Evolutionary conservation across 192 early-diverging fungal species (phyloP).

Genomic region (Backusella mclennaniae): DNA sequence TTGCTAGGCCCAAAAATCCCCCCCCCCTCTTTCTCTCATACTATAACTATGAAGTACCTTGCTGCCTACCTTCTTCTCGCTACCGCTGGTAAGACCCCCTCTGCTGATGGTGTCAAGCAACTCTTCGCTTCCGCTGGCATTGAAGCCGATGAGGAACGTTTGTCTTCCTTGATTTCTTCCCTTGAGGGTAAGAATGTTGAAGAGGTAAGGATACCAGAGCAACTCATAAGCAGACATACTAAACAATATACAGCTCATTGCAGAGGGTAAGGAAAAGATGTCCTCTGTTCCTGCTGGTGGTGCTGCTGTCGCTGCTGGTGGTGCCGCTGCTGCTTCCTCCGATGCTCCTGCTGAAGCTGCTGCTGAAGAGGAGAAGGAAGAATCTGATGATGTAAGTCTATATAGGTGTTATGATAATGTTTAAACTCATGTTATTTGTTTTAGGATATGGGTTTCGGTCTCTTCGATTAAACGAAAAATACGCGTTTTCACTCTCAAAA

Average conservation of each 20-base stretch:
- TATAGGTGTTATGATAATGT: no score
- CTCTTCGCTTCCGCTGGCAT: constrained; percentile 90
- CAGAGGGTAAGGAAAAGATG: constrained; percentile 87
- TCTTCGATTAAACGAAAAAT: constrained; percentile 82
- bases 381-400: constrained; percentile 59
- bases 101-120: constrained; percentile 73
- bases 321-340: constrained; percentile 42
- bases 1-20: no score
- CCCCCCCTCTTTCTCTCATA: background rate
- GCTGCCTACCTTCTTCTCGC: constrained; percentile 96
- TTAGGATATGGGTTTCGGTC: constrained; percentile 92
- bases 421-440: background rate
- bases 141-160: constrained; percentile 81
- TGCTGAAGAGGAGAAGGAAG: constrained; percentile 85
- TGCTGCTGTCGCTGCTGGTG: constrained; percentile 61
- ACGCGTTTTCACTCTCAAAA: background rate
- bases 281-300: constrained; percentile 91
- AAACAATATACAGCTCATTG: constrained; percentile 63
- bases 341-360: constrained; percentile 59
- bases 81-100: constrained; percentile 84
- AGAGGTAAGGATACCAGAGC: constrained; percentile 49
- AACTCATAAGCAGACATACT: no score
- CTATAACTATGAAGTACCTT: constrained; percentile 83
- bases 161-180: constrained; percentile 73
- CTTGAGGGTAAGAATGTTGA: constrained; percentile 88